These are phyloP conservation scores for Nemania diffusa DNA, from an alignment of 2,329 filamentous ascomycete genomes.

Conservation along the genomic window DNA sequence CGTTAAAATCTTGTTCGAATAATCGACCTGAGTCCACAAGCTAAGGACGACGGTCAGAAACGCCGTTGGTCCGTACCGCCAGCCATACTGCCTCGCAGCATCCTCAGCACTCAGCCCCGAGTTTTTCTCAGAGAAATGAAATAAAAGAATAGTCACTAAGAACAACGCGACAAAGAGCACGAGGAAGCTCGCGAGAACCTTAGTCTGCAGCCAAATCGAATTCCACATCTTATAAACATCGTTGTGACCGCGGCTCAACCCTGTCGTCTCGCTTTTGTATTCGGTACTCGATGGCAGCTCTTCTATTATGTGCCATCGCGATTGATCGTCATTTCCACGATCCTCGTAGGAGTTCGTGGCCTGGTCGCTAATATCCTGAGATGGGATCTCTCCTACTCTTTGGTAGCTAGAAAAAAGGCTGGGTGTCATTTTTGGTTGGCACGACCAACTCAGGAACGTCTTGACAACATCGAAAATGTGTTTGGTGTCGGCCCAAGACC, in stretches of 20 bases:
- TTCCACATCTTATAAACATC: slow-evolving; percentile 27
- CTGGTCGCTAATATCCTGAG: slow-evolving; percentile 10
- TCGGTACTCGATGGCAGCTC: slow-evolving; percentile 8
- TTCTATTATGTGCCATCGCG: background rate
- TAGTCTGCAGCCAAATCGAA: slow-evolving; percentile 27
- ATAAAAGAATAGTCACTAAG: slow-evolving; percentile 28
- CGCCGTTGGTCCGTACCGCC: slow-evolving; percentile 35
- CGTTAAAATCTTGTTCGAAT: slow-evolving; percentile 28
- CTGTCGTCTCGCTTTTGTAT: slow-evolving; percentile 14
- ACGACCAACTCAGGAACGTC: background rate
- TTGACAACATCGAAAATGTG: background rate
- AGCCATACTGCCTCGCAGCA: slow-evolving; percentile 28
- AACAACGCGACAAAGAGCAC: slow-evolving; percentile 26
- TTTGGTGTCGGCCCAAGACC: background rate
- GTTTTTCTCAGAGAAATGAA: slow-evolving; percentile 20
- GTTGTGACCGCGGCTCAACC: background rate
- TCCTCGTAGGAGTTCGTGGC: background rate
- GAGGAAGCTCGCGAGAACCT: slow-evolving; percentile 28
- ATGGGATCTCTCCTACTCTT: background rate
- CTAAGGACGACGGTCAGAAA: slow-evolving; percentile 32
- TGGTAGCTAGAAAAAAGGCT: background rate
- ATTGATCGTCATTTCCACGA: background rate
- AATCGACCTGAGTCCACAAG: slow-evolving; percentile 34
- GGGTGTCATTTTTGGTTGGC: slow-evolving; percentile 4
- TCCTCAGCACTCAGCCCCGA: slow-evolving; percentile 19